Base-by-base conservation (phyloP, 1,284 basidiomycete species). In the Leucoagaricus sp. region DNA sequence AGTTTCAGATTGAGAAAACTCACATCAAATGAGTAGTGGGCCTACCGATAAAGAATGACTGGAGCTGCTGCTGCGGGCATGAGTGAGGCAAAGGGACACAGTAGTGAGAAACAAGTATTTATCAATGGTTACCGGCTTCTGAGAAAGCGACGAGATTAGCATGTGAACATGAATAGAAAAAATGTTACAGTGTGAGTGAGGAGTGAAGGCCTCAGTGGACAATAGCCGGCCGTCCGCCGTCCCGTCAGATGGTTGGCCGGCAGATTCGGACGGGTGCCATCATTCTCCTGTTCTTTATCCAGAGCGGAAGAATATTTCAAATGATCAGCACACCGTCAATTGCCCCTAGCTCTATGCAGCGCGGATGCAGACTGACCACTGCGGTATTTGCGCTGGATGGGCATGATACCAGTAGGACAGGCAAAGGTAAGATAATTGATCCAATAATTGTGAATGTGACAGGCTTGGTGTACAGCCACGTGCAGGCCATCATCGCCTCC, bases 41-140 rank as follows among this genome's bases (percentile, higher is more conserved):
- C 29, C 45, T 40, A 79, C 79, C 75, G 72, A 61, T 80, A 79
- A 25, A 79, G 50, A 55, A 81, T 69, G 33, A 73, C 69, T 44
- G 68, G 63, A 33, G 58, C 49, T 26, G 61, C 49, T 26, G 61
- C 31, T 33, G 64, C 57, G 53, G 61, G 46, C 63, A 66, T 64
- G 40, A 56, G 41, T 26, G 50, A 51, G 50, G 55, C 34, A 45
- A 56, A 45, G 25, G 38, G 33, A 41, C 26, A 34, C 41, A 19
- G 49, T 29, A 55, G 52, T 58, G 58, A 53, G 21, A 33, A 48
- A 46, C 34, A n/a, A 15, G 38, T 48, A 49, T 55, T 25, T 55
- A 55, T 23, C 12, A 8, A 41, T 13, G n/a, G 15, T 4, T 25
- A n/a, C 46, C 53, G 53, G 46, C 47, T 49, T 44, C 29, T 26